Evolutionary conservation across 306 rosid species (phyloP), one percentile per base, ranked within the genome.

Genomic region (Boehmeria nivea): DNA sequence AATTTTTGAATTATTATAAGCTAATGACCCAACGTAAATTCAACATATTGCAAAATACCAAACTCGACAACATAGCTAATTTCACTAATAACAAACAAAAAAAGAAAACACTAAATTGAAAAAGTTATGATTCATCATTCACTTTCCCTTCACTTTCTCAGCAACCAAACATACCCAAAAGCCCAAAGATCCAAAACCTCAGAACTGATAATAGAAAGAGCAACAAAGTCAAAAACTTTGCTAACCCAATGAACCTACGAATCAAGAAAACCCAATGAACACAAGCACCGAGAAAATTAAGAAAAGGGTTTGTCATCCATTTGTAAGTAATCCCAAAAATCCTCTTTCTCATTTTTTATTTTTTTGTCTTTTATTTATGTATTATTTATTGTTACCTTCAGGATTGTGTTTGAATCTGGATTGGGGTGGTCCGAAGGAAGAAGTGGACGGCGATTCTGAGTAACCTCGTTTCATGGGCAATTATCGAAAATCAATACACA

Each of bases 381-480:
- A n/a, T 50, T 40, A n/a, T 8, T 11, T 1, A 4, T 14, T 3
- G 10, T 49, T 52, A 91, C 98, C 96, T 82, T 87, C 81, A 20
- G 94, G 81, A 76, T 91, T 82, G 52, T 64, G 66, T 38, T 79
- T 91, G 33, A 76, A 22, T 81, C 79, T 87, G 72, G 98, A 84
- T 34, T 84, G 95, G 51, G 96, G 93, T 7, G 93, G 96, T 44
- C 84, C 96, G 1, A 63, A 15, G 11, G 99, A 87, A 56, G 81
- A 87, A 60, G 81, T 59, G 12, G 95, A 78, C 37, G 93, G 73
- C 34, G 89, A 84, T 58, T 87, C 86, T 37, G 72, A 54, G 76
- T 82, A 78, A 31, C 87, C 93, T 50, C 99, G 93, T 77, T 91
- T 91, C 99, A 91, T 91, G 54, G 62, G 64, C 28, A 54, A 54